phyloP scores from a whole-genome alignment of 2,329 filamentous ascomycete species.

The Trichophyton benhamiae region DNA sequence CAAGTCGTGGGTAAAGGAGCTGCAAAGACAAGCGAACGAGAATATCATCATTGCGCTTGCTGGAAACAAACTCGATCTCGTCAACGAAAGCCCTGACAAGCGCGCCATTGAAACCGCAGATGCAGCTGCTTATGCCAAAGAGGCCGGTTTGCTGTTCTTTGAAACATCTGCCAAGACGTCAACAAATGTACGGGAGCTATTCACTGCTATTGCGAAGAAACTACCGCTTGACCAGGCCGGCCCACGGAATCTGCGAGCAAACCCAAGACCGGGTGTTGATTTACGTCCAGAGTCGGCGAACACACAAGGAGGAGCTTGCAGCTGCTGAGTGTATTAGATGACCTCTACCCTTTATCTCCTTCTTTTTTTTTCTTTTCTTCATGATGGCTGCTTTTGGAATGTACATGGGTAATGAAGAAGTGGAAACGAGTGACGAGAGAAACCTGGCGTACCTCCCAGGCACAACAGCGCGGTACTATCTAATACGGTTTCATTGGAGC shows the following conservation, averaged over 20 bases:
- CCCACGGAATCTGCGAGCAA: conserved; percentile 67
- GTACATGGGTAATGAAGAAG: not conserved
- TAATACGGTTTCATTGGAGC: not conserved
- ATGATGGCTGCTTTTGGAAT: not conserved
- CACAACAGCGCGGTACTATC: not conserved
- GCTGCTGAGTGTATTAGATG: conserved; percentile 41
- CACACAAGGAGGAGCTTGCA: conserved; percentile 50
- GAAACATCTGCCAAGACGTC: conserved; percentile 97
- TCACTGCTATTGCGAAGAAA: conserved; percentile 96
- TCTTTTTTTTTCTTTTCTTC: not conserved
- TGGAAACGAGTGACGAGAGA: not conserved
- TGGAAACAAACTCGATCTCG: conserved; percentile 94
- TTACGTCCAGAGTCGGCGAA: conserved; percentile 50
- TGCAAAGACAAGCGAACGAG: conserved; percentile 97
- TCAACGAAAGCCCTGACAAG: conserved; percentile 89
- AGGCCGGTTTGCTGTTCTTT: conserved; percentile 92
- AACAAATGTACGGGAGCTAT: conserved; percentile 89
- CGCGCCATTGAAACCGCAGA: conserved; percentile 79
- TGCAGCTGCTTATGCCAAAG: conserved; percentile 86
- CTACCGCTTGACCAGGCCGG: conserved; percentile 90
- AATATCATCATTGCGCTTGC: conserved; percentile 98
- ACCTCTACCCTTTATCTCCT: not conserved
- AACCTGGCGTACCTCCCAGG: not conserved
- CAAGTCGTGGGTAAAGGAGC: conserved; percentile 97
- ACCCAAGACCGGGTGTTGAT: conserved; percentile 53